Evolutionary conservation across 192 early-diverging fungal species (phyloP), one percentile per base, ranked within the genome.

Genomic region (Linnemannia elongata): DNA sequence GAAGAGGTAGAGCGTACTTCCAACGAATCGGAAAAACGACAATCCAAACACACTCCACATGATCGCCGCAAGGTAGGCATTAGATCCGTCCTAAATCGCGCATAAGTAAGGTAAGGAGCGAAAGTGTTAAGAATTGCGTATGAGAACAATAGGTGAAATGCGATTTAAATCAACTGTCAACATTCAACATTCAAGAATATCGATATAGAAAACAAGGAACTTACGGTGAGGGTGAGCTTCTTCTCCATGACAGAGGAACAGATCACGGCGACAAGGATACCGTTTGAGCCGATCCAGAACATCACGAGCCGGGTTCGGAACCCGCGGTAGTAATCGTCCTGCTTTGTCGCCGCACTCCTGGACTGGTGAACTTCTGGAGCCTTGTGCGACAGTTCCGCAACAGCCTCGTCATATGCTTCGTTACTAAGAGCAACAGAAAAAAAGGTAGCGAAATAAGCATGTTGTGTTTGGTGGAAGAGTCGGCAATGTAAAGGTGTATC

Each of bases 31-130:
- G 74, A 97, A 88, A 22, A 88, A 45, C 20, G 95, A 91, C 35
- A 97, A 79, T 44, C 90, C 94, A 49, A 93, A 88, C 1, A 97
- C 96, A 47, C 93, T 93, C 91, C 94, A 97, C 75, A 97, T 94
- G 35, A 97, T 92, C 73, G 94, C 95, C 22, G 89, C 91, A 68
- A 94, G 89, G 75, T 94, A 94, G 45, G 74, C 77, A 74, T 87
- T 89, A 13, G 89, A 88, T 68, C 91, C 88, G 42, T 88, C 78
- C 55, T 89, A 69, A 24, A 47, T 18, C 39, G 72, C 2, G 15
- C 5, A 69, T 20, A 70, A 45, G 9, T 1, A 45, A 24, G n/a
- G 63, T 2, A 35, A 54, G 8, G 18, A 18, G 54, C 2, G 18
- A 27, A 42, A 1, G 70, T 39, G 17, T 24, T 17, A 72, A 18